Base-by-base conservation (phyloP, 306 rosid species). In the Prunus davidiana region DNA sequence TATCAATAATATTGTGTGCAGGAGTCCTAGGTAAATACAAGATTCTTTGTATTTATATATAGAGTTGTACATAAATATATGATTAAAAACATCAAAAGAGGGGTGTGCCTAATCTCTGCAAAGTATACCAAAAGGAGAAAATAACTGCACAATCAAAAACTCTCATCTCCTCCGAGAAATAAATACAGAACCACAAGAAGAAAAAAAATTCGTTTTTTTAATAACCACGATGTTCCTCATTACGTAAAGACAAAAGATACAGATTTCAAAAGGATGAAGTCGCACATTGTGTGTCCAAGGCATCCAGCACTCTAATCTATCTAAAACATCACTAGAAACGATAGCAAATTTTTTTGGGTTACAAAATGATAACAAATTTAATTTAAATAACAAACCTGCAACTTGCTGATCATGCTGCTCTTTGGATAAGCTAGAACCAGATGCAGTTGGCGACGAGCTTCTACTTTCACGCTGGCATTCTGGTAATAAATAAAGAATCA, bases 391-490 rank as follows among this genome's bases (percentile, higher is more conserved):
- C 91, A 62, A 71, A 92, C 97, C 96, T 80, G 84, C 20, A 32
- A 68, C 69, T 69, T 80, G 85, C 78, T 82, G 88, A 71, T 73
- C 76, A 47, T 71, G 87, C 63, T 85, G 90, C 63, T 90, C 93
- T 77, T 90, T 94, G 3, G 89, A 84, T 2, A 89, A 85, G 83
- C 87, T 87, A 75, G 88, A 89, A 47, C 88, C 94, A 82, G 87
- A 88, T 77, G 77, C 79, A 84, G 86, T 86, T 65, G 89, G 82
- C 43, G 91, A 90, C 75, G 84, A 45, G 85, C 86, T 73, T 82
- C 94, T 81, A 79, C 84, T 80, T 83, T 86, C 27, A 25, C 81
- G 74, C 57, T 20, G 6, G 51, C 57, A 28, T 71, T 84, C 97
- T 95, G 88, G 76, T 47, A 54, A 83, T 55, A 77, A 67, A 76